Base-by-base conservation (phyloP, 345 rosid genomes). In the Citrus sp. region DNA sequence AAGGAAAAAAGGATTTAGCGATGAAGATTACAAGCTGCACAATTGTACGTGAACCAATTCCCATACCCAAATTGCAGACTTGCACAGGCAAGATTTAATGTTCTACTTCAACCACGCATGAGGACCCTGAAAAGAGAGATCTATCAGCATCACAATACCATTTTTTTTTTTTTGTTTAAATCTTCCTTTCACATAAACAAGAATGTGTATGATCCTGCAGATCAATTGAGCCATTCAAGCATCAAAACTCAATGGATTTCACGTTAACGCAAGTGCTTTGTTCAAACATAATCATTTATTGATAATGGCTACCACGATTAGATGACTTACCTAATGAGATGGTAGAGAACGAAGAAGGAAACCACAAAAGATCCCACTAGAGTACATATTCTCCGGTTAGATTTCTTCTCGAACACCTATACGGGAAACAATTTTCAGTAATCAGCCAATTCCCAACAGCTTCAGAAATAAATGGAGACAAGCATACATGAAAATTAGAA, bases 381-480 rank as follows among this genome's bases (percentile, higher is more conserved):
- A 24, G 82, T 81, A 79, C 94, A 92, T 77, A 83, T 92, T 85
- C 82, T 90, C 77, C 87, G 75, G 65, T 80, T 89, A 71, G 95
- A 91, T 87, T 90, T 95, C 89, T 90, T 91, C 87, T 92, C 98
- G 73, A 92, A 92, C 37, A 93, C 98, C 98, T 95, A 83, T 49
- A 46, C 62, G 0, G 22, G 54, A 62, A 76, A 80, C 21, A 81
- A 30, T n/a, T 77, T 51, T 38, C n/a, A 8, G 64, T 14, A 75
- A 58, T 71, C 71, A 68, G 71, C 42, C 25, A 70, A 38, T 77
- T 27, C 58, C 65, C 32, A 69, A 56, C 71, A 66, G 75, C 60
- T 4, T 19, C 22, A 40, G 32, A 49, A 61, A 68, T 10, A 59
- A 54, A 77, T 65, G 63, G 40, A 79, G 32, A 72, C 34, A 35